A percentile compares a stretch with the other conserved stretches of the same genome.
Conservation (phyloP, 805 yeast genomes). For the Candida takata region DNA sequence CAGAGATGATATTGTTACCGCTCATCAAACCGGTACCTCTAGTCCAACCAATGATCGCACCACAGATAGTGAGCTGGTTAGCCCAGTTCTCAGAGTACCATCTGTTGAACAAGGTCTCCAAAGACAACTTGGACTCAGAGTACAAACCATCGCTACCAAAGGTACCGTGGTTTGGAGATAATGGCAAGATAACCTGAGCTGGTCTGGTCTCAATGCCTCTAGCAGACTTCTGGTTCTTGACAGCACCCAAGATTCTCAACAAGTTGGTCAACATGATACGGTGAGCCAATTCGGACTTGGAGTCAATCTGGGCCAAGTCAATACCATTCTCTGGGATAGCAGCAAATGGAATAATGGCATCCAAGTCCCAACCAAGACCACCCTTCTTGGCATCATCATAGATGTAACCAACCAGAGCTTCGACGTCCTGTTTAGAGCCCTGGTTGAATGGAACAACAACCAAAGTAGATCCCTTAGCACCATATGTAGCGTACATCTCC, state of each 20-base stretch:
- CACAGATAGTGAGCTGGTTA: constrained; percentile 88
- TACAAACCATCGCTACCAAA: constrained; percentile 98
- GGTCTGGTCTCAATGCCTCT: constrained; percentile 89
- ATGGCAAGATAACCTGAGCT: constrained; percentile 92
- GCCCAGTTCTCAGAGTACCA: constrained; percentile 99
- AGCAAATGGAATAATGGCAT: constrained; percentile 93
- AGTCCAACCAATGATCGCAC: constrained; percentile 99
- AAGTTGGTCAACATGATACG: constrained; percentile 97
- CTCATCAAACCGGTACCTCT: constrained; percentile 99
- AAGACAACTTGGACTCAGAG: constrained; percentile 92
- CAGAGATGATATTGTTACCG: constrained; percentile 95
- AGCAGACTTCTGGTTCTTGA: constrained; percentile 74
- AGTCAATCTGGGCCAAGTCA: constrained; percentile 86
- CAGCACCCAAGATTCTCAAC: constrained; percentile 84
- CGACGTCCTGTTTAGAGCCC: constrained; percentile 92
- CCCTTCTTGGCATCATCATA: constrained; percentile 78
- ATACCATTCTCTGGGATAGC: constrained; percentile 99
- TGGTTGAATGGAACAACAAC: constrained; percentile 98
- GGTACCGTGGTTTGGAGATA: constrained; percentile 98
- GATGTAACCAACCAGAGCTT: constrained; percentile 76
- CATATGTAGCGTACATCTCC: constrained; percentile 83
- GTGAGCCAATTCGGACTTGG: constrained; percentile 96
- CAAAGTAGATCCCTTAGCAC: constrained; percentile 86
- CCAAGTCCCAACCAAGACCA: constrained; percentile 97
- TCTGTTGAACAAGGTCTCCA: constrained; percentile 96